Evolutionary conservation across 257 asterid genomes (phyloP).

Genomic region (Solanum sejunctum): DNA sequence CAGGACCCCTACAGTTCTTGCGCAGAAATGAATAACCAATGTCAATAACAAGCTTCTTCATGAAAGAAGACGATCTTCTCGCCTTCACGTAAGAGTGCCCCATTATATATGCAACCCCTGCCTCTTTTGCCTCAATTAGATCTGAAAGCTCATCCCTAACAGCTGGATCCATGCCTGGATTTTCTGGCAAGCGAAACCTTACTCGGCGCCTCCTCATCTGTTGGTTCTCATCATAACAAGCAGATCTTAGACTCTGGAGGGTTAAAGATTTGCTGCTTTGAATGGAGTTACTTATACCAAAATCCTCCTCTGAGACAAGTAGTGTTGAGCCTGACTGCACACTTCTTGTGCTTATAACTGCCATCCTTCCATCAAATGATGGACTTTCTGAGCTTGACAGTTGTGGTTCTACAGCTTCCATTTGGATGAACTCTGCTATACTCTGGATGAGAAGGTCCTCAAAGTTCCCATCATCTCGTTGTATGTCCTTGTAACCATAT

Average conservation of each 20-base stretch:
- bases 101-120: slow-evolving; percentile 84
- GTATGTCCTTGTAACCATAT: slow-evolving; percentile 89
- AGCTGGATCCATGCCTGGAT: slow-evolving; percentile 43
- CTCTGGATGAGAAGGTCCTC: slow-evolving; percentile 74
- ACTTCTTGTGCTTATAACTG: slow-evolving; percentile 59
- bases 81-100: slow-evolving; percentile 94
- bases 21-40: slow-evolving; percentile 83
- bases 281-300: slow-evolving; percentile 17
- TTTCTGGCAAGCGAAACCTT: slow-evolving; percentile 49
- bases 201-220: slow-evolving; percentile 57
- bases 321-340: slow-evolving; percentile 33
- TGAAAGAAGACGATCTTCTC: slow-evolving; percentile 54
- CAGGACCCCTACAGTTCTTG: slow-evolving; percentile 90
- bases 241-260: slow-evolving; percentile 62
- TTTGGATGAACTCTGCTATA: slow-evolving; percentile 87
- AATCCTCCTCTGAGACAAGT: slow-evolving; percentile 33
- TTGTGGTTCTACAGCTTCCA: slow-evolving; percentile 87
- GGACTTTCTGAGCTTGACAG: slow-evolving; percentile 46
- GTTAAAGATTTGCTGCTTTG: slow-evolving; percentile 71
- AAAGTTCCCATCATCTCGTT: slow-evolving; percentile 66
- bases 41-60: slow-evolving; percentile 75
- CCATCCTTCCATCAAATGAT: slow-evolving; percentile 89
- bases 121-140: slow-evolving; percentile 80
- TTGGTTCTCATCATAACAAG: slow-evolving; percentile 67
- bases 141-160: slow-evolving; percentile 78